These are phyloP conservation scores for Podospora bellae-mahoneyi DNA, from an alignment of 495 filamentous ascomycete species.

Conservation along the genomic window DNA sequence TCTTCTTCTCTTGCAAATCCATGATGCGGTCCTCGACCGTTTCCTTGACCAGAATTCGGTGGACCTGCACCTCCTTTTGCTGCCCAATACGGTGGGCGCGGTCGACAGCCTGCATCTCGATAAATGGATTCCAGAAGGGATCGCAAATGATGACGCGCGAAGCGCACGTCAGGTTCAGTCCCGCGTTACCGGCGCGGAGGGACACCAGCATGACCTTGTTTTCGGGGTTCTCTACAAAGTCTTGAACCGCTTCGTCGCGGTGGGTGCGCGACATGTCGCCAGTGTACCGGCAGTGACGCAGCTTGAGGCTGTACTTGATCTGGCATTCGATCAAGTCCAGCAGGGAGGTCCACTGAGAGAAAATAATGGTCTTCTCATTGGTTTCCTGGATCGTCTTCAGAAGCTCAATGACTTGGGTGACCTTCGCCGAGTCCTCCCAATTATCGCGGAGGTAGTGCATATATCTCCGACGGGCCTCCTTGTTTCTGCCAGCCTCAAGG, in stretches of 20 bases:
- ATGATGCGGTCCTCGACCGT: constrained; percentile 93
- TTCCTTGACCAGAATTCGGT: constrained; percentile 69
- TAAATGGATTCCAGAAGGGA: constrained; percentile 95
- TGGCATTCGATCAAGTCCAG: constrained; percentile 93
- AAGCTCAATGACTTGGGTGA: constrained; percentile 70
- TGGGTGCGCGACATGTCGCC: constrained; percentile 71
- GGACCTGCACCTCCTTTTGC: constrained; percentile 66
- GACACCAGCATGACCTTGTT: constrained; percentile 82
- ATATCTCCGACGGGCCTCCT: constrained; percentile 56
- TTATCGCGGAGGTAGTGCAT: constrained; percentile 66
- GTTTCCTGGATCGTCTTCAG: constrained; percentile 43
- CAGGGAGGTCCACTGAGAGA: constrained; percentile 87
- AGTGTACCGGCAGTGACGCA: constrained; percentile 73
- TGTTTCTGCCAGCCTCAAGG: constrained; percentile 58
- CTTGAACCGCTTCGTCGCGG: constrained; percentile 67
- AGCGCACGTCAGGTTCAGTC: constrained; percentile 84
- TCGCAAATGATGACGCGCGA: constrained; percentile 88
- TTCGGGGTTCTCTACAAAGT: constrained; percentile 64
- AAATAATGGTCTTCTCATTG: constrained; percentile 83
- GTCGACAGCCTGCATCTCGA: constrained; percentile 93
- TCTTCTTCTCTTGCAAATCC: constrained; percentile 79
- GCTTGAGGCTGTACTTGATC: constrained; percentile 57
- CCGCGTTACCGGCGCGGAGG: constrained; percentile 86
- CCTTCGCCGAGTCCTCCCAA: constrained; percentile 74
- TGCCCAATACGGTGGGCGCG: constrained; percentile 92